Evolutionary conservation across 192 early-diverging fungal species (phyloP).

Genomic region (Rhizoclosmatium sp.): DNA sequence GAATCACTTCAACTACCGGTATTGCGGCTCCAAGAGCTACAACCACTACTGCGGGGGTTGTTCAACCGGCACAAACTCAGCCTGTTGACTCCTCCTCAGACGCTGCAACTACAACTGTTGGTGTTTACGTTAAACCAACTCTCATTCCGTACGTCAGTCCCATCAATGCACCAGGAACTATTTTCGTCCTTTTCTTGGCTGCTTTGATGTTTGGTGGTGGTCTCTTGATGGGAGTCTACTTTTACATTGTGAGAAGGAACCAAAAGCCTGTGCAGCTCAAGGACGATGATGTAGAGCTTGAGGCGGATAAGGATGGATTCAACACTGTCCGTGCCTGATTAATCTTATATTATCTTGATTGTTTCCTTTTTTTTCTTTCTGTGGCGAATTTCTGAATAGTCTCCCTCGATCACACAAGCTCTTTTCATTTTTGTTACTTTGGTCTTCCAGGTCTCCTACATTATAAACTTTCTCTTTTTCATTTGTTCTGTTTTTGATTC

Average conservation of each 20-base stretch:
- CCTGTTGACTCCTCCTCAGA: background rate
- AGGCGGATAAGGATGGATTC: background rate
- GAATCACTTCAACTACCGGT: background rate
- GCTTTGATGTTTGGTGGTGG: slow-evolving; percentile 9
- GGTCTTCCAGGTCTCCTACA: too few relatives aligned
- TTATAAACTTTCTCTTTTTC: too few relatives aligned
- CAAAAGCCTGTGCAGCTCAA: slow-evolving; percentile 14
- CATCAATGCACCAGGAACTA: slow-evolving; percentile 30
- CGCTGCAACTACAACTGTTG: background rate
- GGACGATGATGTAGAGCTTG: slow-evolving; percentile 17
- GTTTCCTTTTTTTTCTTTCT: too few relatives aligned
- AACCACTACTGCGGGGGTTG: background rate
- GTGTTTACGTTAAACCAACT: background rate
- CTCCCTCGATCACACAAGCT: too few relatives aligned
- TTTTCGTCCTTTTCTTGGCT: slow-evolving; percentile 7
- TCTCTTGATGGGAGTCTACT: background rate
- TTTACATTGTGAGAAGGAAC: slow-evolving; percentile 17
- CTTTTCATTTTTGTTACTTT: too few relatives aligned
- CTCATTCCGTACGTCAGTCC: slow-evolving; percentile 9
- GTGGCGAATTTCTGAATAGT: too few relatives aligned
- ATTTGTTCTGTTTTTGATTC: too few relatives aligned
- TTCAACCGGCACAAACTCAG: background rate
- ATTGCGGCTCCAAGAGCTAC: background rate
- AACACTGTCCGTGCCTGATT: too few relatives aligned
- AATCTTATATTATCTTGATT: too few relatives aligned